Percentiles rank a stretch among this genome's conserved stretches.
Evolutionary conservation across 2,329 filamentous ascomycete species (phyloP).

Genomic region (Trichoderma lentiforme): DNA sequence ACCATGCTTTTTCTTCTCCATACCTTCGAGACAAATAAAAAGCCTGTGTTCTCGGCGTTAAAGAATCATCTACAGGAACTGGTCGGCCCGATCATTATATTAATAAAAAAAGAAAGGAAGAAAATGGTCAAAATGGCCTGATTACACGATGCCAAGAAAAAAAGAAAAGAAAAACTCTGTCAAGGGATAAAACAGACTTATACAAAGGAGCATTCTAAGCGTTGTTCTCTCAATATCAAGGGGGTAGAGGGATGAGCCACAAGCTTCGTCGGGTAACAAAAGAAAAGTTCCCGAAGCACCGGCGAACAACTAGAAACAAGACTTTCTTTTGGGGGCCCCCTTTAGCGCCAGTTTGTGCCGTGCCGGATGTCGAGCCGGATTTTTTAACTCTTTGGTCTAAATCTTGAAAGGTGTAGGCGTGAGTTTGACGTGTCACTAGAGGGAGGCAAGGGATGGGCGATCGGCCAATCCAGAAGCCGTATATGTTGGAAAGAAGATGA

Average conservation of each 20-base stretch:
- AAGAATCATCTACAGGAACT: background rate
- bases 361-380: conserved; percentile 4
- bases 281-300: background rate
- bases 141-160: background rate
- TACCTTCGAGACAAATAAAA: background rate
- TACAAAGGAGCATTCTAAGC: background rate
- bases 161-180: background rate
- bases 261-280: background rate
- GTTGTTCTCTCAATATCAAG: conserved; percentile 1
- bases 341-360: background rate
- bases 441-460: background rate
- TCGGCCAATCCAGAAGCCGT: background rate
- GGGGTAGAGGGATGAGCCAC: background rate
- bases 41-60: background rate
- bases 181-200: background rate
- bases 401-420: background rate
- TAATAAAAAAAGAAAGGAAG: background rate
- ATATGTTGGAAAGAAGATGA: background rate
- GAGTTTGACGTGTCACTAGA: background rate
- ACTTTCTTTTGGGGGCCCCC: background rate
- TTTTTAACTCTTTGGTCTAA: background rate
- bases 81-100: background rate
- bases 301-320: background rate
- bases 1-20: background rate
- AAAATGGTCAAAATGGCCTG: background rate